These are phyloP conservation scores for Aspergillus sp. DNA, from an alignment of 2,329 filamentous ascomycete genomes.

Conservation along the genomic window DNA sequence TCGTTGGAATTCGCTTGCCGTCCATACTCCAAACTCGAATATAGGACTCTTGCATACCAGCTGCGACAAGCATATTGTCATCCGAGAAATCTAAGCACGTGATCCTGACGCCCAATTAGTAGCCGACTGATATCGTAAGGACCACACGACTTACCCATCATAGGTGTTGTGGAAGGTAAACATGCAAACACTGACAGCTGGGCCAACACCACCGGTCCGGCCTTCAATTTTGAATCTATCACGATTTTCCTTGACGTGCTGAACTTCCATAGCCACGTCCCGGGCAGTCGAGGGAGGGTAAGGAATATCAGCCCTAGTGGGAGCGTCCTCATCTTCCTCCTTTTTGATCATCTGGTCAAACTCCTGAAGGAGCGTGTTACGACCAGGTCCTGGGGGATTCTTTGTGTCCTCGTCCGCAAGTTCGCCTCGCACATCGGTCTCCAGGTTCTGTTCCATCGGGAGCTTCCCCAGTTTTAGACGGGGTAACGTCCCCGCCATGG, in stretches of 20 bases:
- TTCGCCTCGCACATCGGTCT: slow-evolving; percentile 79
- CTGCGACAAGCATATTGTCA: slow-evolving; percentile 78
- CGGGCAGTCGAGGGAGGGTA: slow-evolving; percentile 80
- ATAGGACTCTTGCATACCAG: slow-evolving; percentile 87
- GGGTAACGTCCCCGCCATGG: slow-evolving; percentile 49
- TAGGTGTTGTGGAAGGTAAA: slow-evolving; percentile 97
- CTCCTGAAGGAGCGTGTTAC: slow-evolving; percentile 71
- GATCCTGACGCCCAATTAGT: slow-evolving; percentile 49
- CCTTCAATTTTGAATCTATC: slow-evolving; percentile 85
- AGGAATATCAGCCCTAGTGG: slow-evolving; percentile 70
- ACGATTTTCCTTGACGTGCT: slow-evolving; percentile 85
- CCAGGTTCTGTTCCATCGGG: slow-evolving; percentile 74
- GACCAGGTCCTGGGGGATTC: slow-evolving; percentile 64
- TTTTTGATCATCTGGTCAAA: slow-evolving; percentile 84
- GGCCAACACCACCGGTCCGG: slow-evolving; percentile 73
- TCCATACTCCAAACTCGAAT: slow-evolving; percentile 91
- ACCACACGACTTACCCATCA: slow-evolving; percentile 58
- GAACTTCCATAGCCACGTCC: slow-evolving; percentile 90
- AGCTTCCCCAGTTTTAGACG: slow-evolving; percentile 71
- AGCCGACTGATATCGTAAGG: background rate
- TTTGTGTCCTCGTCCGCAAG: slow-evolving; percentile 77
- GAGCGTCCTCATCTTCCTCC: slow-evolving; percentile 80
- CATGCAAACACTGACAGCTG: slow-evolving; percentile 85
- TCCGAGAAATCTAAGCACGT: slow-evolving; percentile 95
- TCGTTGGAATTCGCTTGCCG: slow-evolving; percentile 69